phyloP scores from a whole-genome alignment of 176 grass and related monocot genomes.

The Calamus simplicifolius region DNA sequence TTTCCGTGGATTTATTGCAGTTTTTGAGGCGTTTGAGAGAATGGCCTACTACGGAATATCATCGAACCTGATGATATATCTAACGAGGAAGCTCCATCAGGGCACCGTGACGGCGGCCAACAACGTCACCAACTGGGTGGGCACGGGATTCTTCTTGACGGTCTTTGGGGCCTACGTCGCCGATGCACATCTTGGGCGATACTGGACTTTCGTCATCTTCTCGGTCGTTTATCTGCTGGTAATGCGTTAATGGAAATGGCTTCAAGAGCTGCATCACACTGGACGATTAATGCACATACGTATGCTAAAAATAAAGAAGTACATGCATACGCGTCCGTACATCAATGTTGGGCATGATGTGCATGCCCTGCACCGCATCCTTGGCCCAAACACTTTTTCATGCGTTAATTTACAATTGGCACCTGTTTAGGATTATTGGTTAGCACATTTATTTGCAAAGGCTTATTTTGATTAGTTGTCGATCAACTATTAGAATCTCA shows the following conservation, averaged over 20 bases:
- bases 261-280: too few relatives aligned
- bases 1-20: slow-evolving; percentile 1
- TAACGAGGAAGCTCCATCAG: slow-evolving; percentile 33
- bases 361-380: too few relatives aligned
- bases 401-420: too few relatives aligned
- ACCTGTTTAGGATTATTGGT: too few relatives aligned
- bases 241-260: slow-evolving; percentile 4
- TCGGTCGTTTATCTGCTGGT: slow-evolving; percentile 31
- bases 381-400: too few relatives aligned
- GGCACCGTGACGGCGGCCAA: slow-evolving; percentile 39
- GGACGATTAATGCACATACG: too few relatives aligned
- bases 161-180: slow-evolving; percentile 30
- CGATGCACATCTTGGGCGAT: slow-evolving; percentile 40
- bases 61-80: slow-evolving; percentile 35
- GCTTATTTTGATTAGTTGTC: too few relatives aligned
- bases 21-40: slow-evolving; percentile 40
- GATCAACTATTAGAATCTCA: too few relatives aligned
- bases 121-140: slow-evolving; percentile 41
- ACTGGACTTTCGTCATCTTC: slow-evolving; percentile 35
- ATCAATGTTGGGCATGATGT: too few relatives aligned
- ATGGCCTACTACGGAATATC: slow-evolving; percentile 43
- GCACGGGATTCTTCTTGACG: slow-evolving; percentile 27
- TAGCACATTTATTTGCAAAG: too few relatives aligned
- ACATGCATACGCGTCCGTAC: too few relatives aligned
- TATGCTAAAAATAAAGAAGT: too few relatives aligned